Conservation (phyloP, 257 asterid genomes). For the Knoxia roxburghii region DNA sequence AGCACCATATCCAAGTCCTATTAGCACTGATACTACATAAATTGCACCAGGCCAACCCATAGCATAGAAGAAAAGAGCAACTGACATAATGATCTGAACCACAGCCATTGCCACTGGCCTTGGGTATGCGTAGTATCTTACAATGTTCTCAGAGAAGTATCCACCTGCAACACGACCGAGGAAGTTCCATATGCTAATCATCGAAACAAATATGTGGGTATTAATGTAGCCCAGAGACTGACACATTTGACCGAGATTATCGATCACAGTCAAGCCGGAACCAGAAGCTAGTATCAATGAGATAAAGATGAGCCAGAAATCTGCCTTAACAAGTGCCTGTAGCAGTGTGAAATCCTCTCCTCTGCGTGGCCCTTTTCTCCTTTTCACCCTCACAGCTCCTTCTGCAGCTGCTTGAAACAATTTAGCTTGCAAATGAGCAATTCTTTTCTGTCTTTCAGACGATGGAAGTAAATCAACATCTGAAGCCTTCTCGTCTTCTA, state of each 20-base stretch:
- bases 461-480: slow-evolving; percentile 30
- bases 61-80: slow-evolving; percentile 35
- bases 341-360: slow-evolving; percentile 38
- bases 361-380: slow-evolving; percentile 35
- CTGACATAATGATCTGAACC: slow-evolving; percentile 38
- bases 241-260: slow-evolving; percentile 39
- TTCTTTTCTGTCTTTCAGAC: slow-evolving; percentile 32
- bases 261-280: slow-evolving; percentile 38
- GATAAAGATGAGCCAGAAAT: slow-evolving; percentile 37
- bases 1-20: slow-evolving; percentile 44
- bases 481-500: slow-evolving; percentile 34
- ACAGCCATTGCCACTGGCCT: slow-evolving; percentile 46
- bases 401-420: slow-evolving; percentile 43
- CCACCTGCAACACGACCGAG: slow-evolving; percentile 44
- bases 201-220: slow-evolving; percentile 35
- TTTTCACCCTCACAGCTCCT: slow-evolving; percentile 34
- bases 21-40: slow-evolving; percentile 32
- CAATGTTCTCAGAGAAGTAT: slow-evolving; percentile 37
- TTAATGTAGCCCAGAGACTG: slow-evolving; percentile 33
- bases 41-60: slow-evolving; percentile 36
- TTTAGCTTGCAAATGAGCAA: slow-evolving; percentile 38
- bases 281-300: slow-evolving; percentile 37
- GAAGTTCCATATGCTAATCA: slow-evolving; percentile 43
- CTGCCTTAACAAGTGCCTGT: slow-evolving; percentile 40
- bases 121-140: slow-evolving; percentile 38